Conservation (phyloP, 2,329 filamentous ascomycete genomes). For the Hypoxylon rubiginosum region DNA sequence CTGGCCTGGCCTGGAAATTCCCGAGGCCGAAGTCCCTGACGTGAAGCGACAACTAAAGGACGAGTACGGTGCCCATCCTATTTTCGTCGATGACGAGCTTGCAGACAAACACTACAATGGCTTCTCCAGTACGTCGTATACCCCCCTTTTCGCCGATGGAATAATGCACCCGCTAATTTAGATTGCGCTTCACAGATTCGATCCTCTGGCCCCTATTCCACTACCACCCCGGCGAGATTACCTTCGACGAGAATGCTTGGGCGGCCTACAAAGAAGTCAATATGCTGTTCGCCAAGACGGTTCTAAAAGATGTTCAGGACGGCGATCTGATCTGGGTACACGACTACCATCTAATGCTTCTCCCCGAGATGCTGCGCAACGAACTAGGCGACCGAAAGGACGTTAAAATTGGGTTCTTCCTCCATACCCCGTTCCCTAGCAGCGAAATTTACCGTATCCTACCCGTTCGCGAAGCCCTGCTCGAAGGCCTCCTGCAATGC, state of each 20-base stretch:
- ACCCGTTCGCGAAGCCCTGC: constrained; percentile 89
- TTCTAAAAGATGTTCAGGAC: constrained; percentile 89
- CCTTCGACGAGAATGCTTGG: constrained; percentile 96
- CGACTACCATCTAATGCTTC: constrained; percentile 97
- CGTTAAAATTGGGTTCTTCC: constrained; percentile 97
- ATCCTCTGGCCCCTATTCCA: constrained; percentile 99
- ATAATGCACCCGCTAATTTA: constrained; percentile 13
- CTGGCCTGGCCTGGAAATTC: constrained; percentile 94
- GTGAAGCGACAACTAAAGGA: constrained; percentile 85
- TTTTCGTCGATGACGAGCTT: constrained; percentile 93
- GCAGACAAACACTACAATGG: constrained; percentile 98
- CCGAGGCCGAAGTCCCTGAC: constrained; percentile 80
- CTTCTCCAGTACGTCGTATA: constrained; percentile 81
- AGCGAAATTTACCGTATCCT: constrained; percentile 97
- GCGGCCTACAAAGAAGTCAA: constrained; percentile 94
- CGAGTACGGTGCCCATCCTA: constrained; percentile 89
- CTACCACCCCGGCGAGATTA: constrained; percentile 98
- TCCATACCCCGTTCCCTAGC: constrained; percentile 96
- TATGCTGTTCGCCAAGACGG: constrained; percentile 87
- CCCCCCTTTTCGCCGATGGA: constrained; percentile 11
- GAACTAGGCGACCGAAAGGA: constrained; percentile 87
- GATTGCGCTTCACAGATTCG: constrained; percentile 71
- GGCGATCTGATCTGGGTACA: constrained; percentile 98
- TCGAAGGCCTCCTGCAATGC: constrained; percentile 90
- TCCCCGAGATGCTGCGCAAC: constrained; percentile 94